Evolutionary conservation across 2,329 filamentous ascomycete species (phyloP), one percentile per base, ranked within the genome.

Genomic region (Diaporthe helianthi): DNA sequence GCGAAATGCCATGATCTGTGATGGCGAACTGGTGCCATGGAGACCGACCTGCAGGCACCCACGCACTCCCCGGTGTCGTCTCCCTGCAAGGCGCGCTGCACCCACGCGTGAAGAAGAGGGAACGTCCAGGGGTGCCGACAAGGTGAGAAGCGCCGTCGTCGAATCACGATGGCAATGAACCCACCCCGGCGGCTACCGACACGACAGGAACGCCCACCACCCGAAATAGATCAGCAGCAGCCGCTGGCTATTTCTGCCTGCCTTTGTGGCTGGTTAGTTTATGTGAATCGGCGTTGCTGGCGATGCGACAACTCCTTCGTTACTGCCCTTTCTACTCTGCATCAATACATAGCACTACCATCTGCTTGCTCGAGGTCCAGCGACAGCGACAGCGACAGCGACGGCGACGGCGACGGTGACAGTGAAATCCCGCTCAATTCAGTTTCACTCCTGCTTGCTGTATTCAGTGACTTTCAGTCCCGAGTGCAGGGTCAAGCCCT

Each of bases 131-230:
- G 65, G 65, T 58, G 29, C 53, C 8, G 38, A 17, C 47, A 52
- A 67, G 29, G 29, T 24, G 9, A 41, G 55, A 71, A 63, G 67
- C 70, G 70, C 70, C 64, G 10, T 46, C 41, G 33, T 60, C 63
- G 49, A 67, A 67, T 71, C 69, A 69, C 61, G 53, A 51, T 22
- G 31, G 29, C 31, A 41, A 46, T 71, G 67, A 51, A 44, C 55
- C 67, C 69, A 67, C 63, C 63, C 47, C 26, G 69, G 69, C 69
- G 69, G 67, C 67, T 71, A 71, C 52, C 52, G 41, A 67, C 52
- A 67, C 55, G 31, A 49, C 36, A 29, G 19, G 54, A 26, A 41
- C 51, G 61, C 58, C 17, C 41, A 31, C 49, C 49, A 29, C 47
- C 63, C 33, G 49, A 36, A 55, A 46, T 66, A 55, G 63, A 61